phyloP scores from a whole-genome alignment of 176 grass and related monocot species.

The Stipa capillata region DNA sequence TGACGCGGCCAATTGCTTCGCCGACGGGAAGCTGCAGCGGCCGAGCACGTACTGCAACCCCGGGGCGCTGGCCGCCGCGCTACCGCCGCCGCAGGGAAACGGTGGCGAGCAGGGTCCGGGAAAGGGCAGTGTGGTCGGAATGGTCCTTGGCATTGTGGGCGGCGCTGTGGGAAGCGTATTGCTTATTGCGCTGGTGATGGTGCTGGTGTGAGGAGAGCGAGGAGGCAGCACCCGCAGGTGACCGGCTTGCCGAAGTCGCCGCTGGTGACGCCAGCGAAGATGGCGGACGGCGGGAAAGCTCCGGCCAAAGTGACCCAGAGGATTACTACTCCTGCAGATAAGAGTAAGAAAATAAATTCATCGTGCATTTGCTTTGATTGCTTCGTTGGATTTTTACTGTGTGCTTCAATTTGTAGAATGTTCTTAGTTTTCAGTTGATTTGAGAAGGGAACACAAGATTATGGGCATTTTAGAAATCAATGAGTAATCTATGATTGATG shows the following conservation, averaged over 20 bases:
- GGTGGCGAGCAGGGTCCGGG: neutral
- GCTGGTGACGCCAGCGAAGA: neutral
- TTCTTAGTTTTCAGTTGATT: constrained; percentile 6
- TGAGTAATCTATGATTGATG: neutral
- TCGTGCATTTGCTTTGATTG: neutral
- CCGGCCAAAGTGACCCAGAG: constrained; percentile 15
- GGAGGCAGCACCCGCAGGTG: constrained; percentile 17
- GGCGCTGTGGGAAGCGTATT: constrained; percentile 41
- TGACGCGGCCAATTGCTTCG: constrained; percentile 68
- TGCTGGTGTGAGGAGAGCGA: constrained; percentile 43
- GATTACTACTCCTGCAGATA: constrained; percentile 46
- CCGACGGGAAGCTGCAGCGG: constrained; percentile 44
- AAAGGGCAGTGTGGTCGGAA: constrained; percentile 38
- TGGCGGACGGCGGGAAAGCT: constrained; percentile 14
- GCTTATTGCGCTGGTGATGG: constrained; percentile 42
- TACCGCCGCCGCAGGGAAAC: constrained; percentile 41
- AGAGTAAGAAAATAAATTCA: constrained; percentile 64
- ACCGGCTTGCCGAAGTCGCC: constrained; percentile 29
- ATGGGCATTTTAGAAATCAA: neutral
- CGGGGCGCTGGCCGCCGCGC: constrained; percentile 59
- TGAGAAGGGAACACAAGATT: neutral
- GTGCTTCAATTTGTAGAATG: neutral
- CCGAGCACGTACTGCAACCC: constrained; percentile 55
- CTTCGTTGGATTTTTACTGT: neutral
- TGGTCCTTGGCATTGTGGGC: constrained; percentile 57